Base-by-base conservation (phyloP, 768 basidiomycete genomes). In the Russula earlei region DNA sequence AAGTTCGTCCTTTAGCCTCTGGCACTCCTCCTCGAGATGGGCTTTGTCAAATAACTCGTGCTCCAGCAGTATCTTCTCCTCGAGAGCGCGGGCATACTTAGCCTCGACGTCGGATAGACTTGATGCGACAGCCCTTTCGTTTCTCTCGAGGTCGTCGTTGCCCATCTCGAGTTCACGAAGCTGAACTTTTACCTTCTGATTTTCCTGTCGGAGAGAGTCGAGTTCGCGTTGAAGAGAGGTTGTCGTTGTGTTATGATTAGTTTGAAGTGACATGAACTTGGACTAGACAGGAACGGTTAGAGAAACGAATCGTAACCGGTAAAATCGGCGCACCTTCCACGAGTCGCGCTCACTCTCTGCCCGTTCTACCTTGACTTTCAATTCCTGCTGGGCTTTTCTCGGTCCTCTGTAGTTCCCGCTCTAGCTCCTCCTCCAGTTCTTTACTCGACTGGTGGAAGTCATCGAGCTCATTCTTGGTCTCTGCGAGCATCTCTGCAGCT, bases 61-160 rank as follows among this genome's bases (percentile, higher is more conserved):
- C 69, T 99, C 96, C 36, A 98, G 78, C 25, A 99, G 73, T 53
- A 97, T 97, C 73, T 97, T 98, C 73, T 98, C 93, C 70, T 99
- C 96, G 33, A 98, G 74, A 1, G 87, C 87, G 51, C 84, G 80
- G 56, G 92, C 84, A 72, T 98, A 95, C 68, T 86, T 91, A 63
- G 81, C 75, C 71, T 96, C 93, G 64, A 91, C 75, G 67, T 89
- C 87, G 4, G 85, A 87, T 63, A 94, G 71, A 63, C 81, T 87
- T 47, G 86, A 90, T 9, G 86, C 80, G 40, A 89, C 85, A 49
- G 87, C 88, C 27, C 96, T 82, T 67, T 97, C 95, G 68, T 87
- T 94, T 60, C 93, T 79, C 68, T 98, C 96, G 55, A 99, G 76
- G 71, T 98, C 94, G 65, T 99, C 96, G 65, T 96, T 97, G 45